These are phyloP conservation scores for Penicillium argentinense DNA, from an alignment of 495 filamentous ascomycete genomes.

Conservation along the genomic window DNA sequence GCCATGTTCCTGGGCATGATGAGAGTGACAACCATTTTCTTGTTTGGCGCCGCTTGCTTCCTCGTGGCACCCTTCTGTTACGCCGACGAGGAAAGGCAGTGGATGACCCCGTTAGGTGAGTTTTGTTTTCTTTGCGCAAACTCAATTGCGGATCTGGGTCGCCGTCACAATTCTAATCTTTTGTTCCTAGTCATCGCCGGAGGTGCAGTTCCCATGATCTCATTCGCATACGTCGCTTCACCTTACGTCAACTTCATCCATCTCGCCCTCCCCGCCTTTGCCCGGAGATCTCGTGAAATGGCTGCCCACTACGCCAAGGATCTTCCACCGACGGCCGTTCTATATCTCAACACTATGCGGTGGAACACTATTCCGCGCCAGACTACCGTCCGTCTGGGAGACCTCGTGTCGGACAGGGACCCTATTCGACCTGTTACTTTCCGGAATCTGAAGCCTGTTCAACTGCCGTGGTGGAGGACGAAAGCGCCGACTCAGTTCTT, in stretches of 20 bases:
- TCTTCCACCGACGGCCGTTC: conserved; percentile 59
- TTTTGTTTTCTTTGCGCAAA: too few species aligned
- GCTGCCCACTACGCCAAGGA: conserved; percentile 63
- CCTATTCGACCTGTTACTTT: conserved; percentile 41
- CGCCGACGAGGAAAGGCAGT: conserved; percentile 45
- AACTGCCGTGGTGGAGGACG: conserved; percentile 35
- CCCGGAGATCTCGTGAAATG: conserved; percentile 65
- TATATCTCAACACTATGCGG: conserved; percentile 73
- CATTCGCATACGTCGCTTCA: conserved; percentile 61
- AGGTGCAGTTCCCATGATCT: conserved; percentile 64
- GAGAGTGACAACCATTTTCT: conserved; percentile 69
- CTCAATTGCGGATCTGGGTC: too few species aligned
- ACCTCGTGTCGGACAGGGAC: conserved; percentile 34
- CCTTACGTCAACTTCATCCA: conserved; percentile 75
- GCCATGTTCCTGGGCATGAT: conserved; percentile 65
- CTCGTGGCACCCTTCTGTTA: conserved; percentile 61
- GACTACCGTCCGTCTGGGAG: conserved; percentile 39
- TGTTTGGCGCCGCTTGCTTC: conserved; percentile 62
- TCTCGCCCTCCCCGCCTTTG: conserved; percentile 65
- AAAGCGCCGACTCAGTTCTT: conserved; percentile 35
- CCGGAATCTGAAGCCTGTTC: conserved; percentile 31
- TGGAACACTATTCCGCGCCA: conserved; percentile 47
- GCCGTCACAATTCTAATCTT: not conserved
- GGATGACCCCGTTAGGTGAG: conserved; percentile 48
- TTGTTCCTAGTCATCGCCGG: conserved; percentile 50